Evolutionary conservation across 2,329 filamentous ascomycete genomes (phyloP).

Genomic region (Arthroderma sp.): DNA sequence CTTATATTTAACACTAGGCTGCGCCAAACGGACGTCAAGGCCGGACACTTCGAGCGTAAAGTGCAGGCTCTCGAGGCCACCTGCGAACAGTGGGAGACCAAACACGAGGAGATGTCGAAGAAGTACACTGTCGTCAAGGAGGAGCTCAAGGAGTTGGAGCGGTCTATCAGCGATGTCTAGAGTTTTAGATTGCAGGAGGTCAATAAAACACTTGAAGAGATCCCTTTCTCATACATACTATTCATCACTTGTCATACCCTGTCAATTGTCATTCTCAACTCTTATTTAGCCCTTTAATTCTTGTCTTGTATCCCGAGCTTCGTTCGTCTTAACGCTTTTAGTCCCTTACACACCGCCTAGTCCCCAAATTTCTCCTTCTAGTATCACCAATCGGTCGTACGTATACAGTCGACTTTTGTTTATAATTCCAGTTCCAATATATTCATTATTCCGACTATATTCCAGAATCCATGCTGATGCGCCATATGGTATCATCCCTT

Average conservation of each 20-base stretch:
- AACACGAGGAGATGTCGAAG: slow-evolving; percentile 95
- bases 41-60: slow-evolving; percentile 98
- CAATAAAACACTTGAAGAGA: background rate
- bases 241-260: slow-evolving; percentile 5
- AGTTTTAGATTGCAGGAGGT: background rate
- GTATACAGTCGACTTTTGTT: background rate
- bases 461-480: background rate
- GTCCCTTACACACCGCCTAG: background rate
- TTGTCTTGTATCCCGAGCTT: background rate
- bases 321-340: background rate
- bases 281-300: no score
- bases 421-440: background rate
- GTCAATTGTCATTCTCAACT: background rate
- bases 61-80: slow-evolving; percentile 89
- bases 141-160: slow-evolving; percentile 81
- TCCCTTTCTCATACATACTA: background rate
- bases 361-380: background rate
- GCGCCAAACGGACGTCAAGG: slow-evolving; percentile 97
- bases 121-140: slow-evolving; percentile 75
- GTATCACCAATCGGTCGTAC: background rate
- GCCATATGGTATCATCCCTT: background rate
- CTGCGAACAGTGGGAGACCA: slow-evolving; percentile 88
- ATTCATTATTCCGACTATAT: background rate
- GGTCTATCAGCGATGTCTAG: slow-evolving; percentile 86
- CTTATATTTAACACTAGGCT: slow-evolving; percentile 52